Percentiles rank a stretch among this genome's conserved stretches.
phyloP scores from a whole-genome alignment of 2,329 filamentous ascomycete species.

The Trichoderma koningii region DNA sequence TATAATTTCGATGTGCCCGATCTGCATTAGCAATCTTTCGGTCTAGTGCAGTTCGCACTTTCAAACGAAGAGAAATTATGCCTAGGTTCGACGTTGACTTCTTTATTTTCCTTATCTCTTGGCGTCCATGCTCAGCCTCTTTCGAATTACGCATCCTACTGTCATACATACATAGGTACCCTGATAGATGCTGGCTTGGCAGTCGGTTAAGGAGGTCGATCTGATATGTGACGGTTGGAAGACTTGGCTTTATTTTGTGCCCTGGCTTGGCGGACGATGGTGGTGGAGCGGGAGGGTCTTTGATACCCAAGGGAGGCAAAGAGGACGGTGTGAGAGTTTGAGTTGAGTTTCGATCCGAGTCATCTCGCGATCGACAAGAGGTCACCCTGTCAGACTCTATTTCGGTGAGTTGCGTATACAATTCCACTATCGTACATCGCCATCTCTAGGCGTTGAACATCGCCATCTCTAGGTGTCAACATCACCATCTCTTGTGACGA shows the following conservation, averaged over 20 bases:
- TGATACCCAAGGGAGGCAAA: neutral
- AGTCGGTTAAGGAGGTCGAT: neutral
- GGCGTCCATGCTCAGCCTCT: slow-evolving; percentile 11
- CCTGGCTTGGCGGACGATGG: neutral
- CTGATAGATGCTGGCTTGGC: too few species aligned
- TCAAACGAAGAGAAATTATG: neutral
- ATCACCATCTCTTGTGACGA: neutral
- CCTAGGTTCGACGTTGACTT: too few species aligned
- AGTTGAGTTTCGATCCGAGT: neutral
- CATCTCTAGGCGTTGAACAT: neutral
- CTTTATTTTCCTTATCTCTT: slow-evolving; percentile 1
- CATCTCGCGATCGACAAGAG: neutral
- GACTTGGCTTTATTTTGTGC: neutral
- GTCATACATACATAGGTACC: neutral
- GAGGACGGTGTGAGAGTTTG: neutral
- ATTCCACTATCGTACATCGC: neutral
- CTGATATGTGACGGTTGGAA: neutral
- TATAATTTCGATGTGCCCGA: slow-evolving; percentile 8
- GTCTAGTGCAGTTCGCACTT: neutral
- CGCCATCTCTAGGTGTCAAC: neutral
- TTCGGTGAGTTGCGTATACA: neutral
- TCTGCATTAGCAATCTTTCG: neutral
- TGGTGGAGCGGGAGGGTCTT: neutral
- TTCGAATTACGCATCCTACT: neutral
- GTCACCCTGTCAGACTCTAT: neutral